These are phyloP conservation scores for Phialocephala subalpina DNA, from an alignment of 2,329 filamentous ascomycete species.

Conservation along the genomic window DNA sequence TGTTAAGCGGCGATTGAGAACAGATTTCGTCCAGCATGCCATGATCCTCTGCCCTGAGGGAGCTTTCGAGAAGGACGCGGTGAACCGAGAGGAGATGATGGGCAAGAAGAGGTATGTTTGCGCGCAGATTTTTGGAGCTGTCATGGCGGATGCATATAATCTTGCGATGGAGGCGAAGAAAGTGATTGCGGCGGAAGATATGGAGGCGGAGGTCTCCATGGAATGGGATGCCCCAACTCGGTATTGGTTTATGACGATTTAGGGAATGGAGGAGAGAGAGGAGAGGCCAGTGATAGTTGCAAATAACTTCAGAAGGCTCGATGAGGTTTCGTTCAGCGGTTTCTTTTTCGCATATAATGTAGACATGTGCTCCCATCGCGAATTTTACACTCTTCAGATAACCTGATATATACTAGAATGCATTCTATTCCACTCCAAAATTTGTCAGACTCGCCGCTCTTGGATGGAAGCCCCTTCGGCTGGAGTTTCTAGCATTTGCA, in stretches of 20 bases:
- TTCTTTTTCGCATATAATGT: too few species aligned
- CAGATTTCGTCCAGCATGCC: neutral
- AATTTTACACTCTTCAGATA: too few species aligned
- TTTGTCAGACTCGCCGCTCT: too few species aligned
- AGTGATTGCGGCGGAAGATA: constrained; percentile 44
- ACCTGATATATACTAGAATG: too few species aligned
- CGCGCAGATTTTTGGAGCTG: constrained; percentile 45
- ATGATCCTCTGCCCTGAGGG: constrained; percentile 39
- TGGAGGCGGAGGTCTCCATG: constrained; percentile 51
- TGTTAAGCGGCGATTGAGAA: neutral
- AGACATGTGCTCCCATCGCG: too few species aligned
- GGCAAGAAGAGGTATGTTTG: constrained; percentile 45
- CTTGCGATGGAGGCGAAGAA: constrained; percentile 50
- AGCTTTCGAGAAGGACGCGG: constrained; percentile 33
- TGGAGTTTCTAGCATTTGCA: too few species aligned
- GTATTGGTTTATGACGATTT: constrained; percentile 46
- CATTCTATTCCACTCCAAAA: too few species aligned
- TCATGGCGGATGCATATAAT: constrained; percentile 48
- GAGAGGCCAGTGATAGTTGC: too few species aligned
- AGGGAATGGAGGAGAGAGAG: neutral
- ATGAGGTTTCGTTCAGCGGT: too few species aligned
- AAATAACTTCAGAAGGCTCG: too few species aligned
- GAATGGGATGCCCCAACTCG: constrained; percentile 52
- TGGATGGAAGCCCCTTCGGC: too few species aligned
- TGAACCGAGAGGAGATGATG: constrained; percentile 23